Evolutionary conservation across 2,329 filamentous ascomycete genomes (phyloP).

Genomic region (Neophaeococcomyces mojaviensis): DNA sequence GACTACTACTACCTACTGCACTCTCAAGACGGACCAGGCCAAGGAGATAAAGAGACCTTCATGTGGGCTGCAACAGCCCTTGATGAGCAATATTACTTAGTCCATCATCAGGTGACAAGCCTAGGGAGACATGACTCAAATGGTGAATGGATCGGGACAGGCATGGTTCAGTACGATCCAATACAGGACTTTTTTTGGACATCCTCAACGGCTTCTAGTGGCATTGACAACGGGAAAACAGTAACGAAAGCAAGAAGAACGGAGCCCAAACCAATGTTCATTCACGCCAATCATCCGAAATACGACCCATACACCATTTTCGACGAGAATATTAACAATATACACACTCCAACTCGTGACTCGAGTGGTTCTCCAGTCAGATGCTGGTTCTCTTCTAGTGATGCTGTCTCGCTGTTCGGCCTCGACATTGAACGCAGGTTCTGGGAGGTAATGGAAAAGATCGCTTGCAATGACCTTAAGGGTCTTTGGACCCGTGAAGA

Average conservation of each 20-base stretch:
- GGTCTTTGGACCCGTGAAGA: constrained; percentile 1
- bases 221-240: background rate
- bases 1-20: constrained; percentile 44
- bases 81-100: constrained; percentile 34
- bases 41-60: constrained; percentile 46
- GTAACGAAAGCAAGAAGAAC: background rate
- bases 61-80: constrained; percentile 38
- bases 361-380: constrained; percentile 28
- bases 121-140: constrained; percentile 24
- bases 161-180: constrained; percentile 34
- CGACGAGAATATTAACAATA: constrained; percentile 24
- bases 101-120: constrained; percentile 28
- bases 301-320: constrained; percentile 35
- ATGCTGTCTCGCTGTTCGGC: constrained; percentile 26
- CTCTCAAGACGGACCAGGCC: constrained; percentile 36
- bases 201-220: background rate
- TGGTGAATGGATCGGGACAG: constrained; percentile 24
- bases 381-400: constrained; percentile 28
- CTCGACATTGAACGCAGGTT: constrained; percentile 32
- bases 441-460: constrained; percentile 33
- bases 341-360: constrained; percentile 24
- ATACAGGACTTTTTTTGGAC: constrained; percentile 25
- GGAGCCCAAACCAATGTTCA: constrained; percentile 17
- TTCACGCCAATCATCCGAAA: constrained; percentile 25
- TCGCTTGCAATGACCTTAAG: constrained; percentile 28